These are phyloP conservation scores for Lachnellula hyalina DNA, from an alignment of 2,329 filamentous ascomycete species.

Conservation along the genomic window DNA sequence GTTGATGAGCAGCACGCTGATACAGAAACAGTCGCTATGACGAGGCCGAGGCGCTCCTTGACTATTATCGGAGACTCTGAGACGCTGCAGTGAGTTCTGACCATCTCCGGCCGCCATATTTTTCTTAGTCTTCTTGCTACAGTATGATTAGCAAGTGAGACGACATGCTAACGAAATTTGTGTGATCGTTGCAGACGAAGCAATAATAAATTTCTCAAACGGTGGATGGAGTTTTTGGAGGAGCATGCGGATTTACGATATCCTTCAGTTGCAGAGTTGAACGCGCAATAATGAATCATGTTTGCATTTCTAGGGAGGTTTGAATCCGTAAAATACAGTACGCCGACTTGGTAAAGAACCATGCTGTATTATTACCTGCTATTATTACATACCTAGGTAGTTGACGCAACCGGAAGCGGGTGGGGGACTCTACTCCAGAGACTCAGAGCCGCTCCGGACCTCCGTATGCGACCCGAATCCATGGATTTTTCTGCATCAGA, in stretches of 20 bases:
- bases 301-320: too few relatives aligned
- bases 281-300: conserved; percentile 12
- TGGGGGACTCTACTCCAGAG: conserved; percentile 1
- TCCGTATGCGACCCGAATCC: conserved; percentile 17
- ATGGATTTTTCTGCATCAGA: conserved; percentile 18
- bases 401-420: conserved; percentile 8
- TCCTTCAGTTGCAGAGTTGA: conserved; percentile 53
- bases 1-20: conserved; percentile 7
- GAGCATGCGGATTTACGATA: conserved; percentile 87
- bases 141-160: conserved; percentile 13
- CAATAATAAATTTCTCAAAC: conserved; percentile 72
- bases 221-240: conserved; percentile 89
- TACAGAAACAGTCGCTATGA: conserved; percentile 76
- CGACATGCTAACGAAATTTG: conserved; percentile 21
- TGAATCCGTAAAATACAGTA: neutral
- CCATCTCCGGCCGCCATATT: conserved; percentile 7
- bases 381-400: conserved; percentile 9
- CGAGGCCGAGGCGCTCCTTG: conserved; percentile 82
- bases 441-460: neutral
- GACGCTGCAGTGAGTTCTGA: conserved; percentile 68
- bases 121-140: too few relatives aligned
- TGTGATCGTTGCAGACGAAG: conserved; percentile 58
- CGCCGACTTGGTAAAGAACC: neutral
- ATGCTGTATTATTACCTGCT: conserved; percentile 10
- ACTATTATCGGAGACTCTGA: conserved; percentile 92